phyloP scores from a whole-genome alignment of 768 basidiomycete genomes.

The Trametes coccinea region DNA sequence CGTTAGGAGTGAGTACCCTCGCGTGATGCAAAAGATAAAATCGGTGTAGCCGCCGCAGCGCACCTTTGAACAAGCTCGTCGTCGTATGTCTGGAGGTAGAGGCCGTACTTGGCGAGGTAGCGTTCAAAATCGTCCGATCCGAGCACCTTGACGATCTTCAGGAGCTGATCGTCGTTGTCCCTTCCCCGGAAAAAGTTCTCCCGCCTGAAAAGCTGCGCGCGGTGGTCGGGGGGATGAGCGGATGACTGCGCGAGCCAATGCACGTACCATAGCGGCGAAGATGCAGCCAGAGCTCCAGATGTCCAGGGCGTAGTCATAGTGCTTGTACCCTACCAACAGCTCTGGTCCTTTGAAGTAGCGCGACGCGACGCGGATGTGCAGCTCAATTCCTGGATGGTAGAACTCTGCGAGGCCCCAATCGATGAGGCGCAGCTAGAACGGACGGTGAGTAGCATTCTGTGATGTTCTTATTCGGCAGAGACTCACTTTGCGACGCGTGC shows the following conservation, averaged over 20 bases:
- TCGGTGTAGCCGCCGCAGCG: conserved; percentile 11
- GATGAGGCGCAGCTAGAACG: conserved; percentile 80
- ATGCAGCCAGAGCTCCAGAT: conserved; percentile 99
- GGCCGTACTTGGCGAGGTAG: conserved; percentile 91
- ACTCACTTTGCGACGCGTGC: conserved; percentile 84
- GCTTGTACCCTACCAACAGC: conserved; percentile 92
- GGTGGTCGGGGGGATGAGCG: conserved; percentile 5
- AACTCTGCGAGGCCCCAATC: conserved; percentile 99
- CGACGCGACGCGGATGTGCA: conserved; percentile 95
- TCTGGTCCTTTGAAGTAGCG: conserved; percentile 98
- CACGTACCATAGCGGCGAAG: conserved; percentile 91
- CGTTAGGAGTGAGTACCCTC: not conserved
- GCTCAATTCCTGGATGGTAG: conserved; percentile 95
- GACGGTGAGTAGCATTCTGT: not conserved
- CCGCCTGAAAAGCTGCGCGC: conserved; percentile 87
- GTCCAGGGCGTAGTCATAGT: conserved; percentile 96
- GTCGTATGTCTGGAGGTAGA: conserved; percentile 89
- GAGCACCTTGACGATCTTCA: conserved; percentile 95
- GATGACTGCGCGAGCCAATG: not conserved
- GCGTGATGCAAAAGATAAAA: not conserved
- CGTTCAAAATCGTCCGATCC: conserved; percentile 93
- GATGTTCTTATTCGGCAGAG: not conserved
- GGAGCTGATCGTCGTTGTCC: conserved; percentile 97
- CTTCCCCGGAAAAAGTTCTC: conserved; percentile 99
- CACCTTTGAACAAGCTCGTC: conserved; percentile 88